These are phyloP conservation scores for Xylariales sp. DNA, from an alignment of 2,329 filamentous ascomycete genomes.

Conservation along the genomic window DNA sequence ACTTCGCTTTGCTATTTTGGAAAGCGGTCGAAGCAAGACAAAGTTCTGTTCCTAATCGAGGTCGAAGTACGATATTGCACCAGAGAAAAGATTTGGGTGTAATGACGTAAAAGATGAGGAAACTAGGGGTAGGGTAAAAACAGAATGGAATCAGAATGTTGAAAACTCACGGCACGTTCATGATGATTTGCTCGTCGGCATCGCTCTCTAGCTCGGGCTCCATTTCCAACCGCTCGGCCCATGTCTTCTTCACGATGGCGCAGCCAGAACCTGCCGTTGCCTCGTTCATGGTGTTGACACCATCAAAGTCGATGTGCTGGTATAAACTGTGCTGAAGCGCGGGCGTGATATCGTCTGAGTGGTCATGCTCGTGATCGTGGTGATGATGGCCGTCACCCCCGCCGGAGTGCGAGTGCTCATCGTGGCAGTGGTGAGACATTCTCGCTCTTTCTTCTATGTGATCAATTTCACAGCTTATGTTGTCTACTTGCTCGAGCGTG, in stretches of 20 bases:
- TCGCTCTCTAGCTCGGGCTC: slow-evolving; percentile 79
- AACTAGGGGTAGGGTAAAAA: too few relatives aligned
- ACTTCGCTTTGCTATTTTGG: too few relatives aligned
- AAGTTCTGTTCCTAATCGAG: too few relatives aligned
- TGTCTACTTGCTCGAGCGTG: too few relatives aligned
- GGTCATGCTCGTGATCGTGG: slow-evolving; percentile 67
- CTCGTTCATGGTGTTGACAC: slow-evolving; percentile 83
- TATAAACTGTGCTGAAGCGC: slow-evolving; percentile 89
- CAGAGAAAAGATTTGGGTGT: too few relatives aligned
- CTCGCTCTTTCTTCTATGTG: background rate
- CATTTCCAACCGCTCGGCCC: slow-evolving; percentile 70
- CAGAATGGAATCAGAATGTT: too few relatives aligned
- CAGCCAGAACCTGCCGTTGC: slow-evolving; percentile 61
- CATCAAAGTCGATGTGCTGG: slow-evolving; percentile 85
- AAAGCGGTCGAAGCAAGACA: too few relatives aligned
- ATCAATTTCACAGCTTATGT: too few relatives aligned
- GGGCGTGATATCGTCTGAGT: slow-evolving; percentile 87
- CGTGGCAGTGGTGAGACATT: slow-evolving; percentile 42
- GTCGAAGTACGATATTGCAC: too few relatives aligned
- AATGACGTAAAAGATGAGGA: too few relatives aligned
- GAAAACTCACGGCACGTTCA: slow-evolving; percentile 75
- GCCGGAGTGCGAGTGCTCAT: slow-evolving; percentile 36
- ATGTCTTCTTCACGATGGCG: slow-evolving; percentile 83
- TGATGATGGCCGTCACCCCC: slow-evolving; percentile 47
- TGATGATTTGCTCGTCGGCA: slow-evolving; percentile 88